Percentiles rank a stretch among this genome's conserved stretches.
Evolutionary conservation across 2,329 filamentous ascomycete genomes (phyloP).

Genomic region (Tolypocladium amazonense): DNA sequence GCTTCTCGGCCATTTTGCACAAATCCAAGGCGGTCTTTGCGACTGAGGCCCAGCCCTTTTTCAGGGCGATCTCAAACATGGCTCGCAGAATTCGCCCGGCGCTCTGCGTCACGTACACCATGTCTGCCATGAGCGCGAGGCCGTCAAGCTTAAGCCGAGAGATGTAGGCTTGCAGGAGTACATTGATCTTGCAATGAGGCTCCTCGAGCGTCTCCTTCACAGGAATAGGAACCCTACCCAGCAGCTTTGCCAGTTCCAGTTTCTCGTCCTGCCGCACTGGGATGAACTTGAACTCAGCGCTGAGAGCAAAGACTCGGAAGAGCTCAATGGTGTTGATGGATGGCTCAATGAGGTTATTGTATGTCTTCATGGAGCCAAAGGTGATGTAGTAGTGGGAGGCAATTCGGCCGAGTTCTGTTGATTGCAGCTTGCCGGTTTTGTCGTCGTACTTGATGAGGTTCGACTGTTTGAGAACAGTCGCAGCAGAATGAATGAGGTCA

Average conservation of each 20-base stretch:
- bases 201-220: conserved; percentile 98
- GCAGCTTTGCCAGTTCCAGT: conserved; percentile 83
- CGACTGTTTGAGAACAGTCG: conserved; percentile 74
- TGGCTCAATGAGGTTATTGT: conserved; percentile 90
- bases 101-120: conserved; percentile 97
- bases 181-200: conserved; percentile 95
- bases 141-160: conserved; percentile 90
- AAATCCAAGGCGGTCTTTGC: conserved; percentile 86
- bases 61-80: conserved; percentile 93
- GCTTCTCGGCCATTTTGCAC: conserved; percentile 98
- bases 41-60: conserved; percentile 91
- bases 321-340: conserved; percentile 89
- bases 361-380: conserved; percentile 90
- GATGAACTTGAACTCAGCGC: conserved; percentile 98
- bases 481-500: conserved; percentile 93
- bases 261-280: conserved; percentile 97
- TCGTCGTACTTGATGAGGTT: conserved; percentile 93
- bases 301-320: conserved; percentile 91
- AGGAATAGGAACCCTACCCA: conserved; percentile 83
- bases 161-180: conserved; percentile 91
- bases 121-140: conserved; percentile 90
- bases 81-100: conserved; percentile 91
- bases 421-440: conserved; percentile 76
- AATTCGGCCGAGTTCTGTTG: conserved; percentile 89
- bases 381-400: conserved; percentile 99